Conservation (phyloP, 306 rosid species). For the Canavalia ensiformis region DNA sequence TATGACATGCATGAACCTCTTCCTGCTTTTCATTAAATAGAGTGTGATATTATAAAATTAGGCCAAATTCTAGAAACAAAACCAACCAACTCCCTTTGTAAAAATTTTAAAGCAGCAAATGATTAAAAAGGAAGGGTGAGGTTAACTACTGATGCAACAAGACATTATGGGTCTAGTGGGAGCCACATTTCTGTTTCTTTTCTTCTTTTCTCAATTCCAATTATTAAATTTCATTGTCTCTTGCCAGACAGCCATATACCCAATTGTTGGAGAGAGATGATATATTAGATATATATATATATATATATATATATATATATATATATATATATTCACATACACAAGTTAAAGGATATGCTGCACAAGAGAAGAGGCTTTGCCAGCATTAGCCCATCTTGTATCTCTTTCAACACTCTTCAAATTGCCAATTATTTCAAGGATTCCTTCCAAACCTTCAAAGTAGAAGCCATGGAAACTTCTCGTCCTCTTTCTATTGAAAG, state of each 20-base stretch:
- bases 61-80: slow-evolving; percentile 49
- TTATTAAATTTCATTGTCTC: slow-evolving; percentile 76
- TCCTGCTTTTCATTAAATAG: slow-evolving; percentile 44
- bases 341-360: slow-evolving; percentile 51
- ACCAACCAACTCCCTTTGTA: slow-evolving; percentile 50
- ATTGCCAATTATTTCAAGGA: slow-evolving; percentile 16
- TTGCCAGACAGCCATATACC: slow-evolving; percentile 80
- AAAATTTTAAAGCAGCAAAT: slow-evolving; percentile 55
- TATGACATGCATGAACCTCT: slow-evolving; percentile 54
- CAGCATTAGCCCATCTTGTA: slow-evolving; percentile 47
- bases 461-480: slow-evolving; percentile 79
- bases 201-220: slow-evolving; percentile 59
- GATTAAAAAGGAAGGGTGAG: slow-evolving; percentile 67
- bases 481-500: slow-evolving; percentile 93
- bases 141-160: slow-evolving; percentile 69
- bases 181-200: slow-evolving; percentile 69
- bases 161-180: slow-evolving; percentile 75
- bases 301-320: slow-evolving; percentile 40
- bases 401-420: slow-evolving; percentile 34
- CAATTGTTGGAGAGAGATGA: slow-evolving; percentile 77
- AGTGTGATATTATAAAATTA: slow-evolving; percentile 42
- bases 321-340: slow-evolving; percentile 26
- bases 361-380: slow-evolving; percentile 50
- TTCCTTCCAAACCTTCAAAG: slow-evolving; percentile 24
- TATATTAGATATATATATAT: slow-evolving; percentile 41